phyloP scores from a whole-genome alignment of 306 rosid species.

The Nissolia schottii region DNA sequence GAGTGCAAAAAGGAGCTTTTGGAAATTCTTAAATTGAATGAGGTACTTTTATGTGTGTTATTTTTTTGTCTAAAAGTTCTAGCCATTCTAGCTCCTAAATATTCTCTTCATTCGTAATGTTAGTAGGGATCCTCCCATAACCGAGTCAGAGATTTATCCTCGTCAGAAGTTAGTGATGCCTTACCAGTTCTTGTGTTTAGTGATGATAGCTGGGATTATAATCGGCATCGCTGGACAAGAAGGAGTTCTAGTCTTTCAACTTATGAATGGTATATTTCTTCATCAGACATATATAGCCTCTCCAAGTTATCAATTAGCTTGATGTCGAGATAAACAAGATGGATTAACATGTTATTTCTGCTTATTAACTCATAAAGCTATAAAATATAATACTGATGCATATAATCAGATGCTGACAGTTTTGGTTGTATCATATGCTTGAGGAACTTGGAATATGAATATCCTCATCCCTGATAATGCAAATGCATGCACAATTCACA shows the following conservation, averaged over 20 bases:
- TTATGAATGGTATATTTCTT: conserved; percentile 64
- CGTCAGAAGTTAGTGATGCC: conserved; percentile 29
- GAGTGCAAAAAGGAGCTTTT: conserved; percentile 78
- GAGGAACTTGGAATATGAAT: neutral
- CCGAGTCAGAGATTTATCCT: conserved; percentile 31
- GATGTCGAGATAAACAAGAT: conserved; percentile 1
- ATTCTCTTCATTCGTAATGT: neutral
- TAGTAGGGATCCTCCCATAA: conserved; percentile 42
- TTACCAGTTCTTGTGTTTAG: conserved; percentile 43
- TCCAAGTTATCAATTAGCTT: conserved; percentile 10
- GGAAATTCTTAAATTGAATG: conserved; percentile 38
- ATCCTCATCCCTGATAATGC: neutral
- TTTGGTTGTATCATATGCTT: conserved; percentile 15
- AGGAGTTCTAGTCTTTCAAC: conserved; percentile 64
- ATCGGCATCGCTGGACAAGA: conserved; percentile 66
- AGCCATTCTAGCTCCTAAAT: neutral
- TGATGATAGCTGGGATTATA: conserved; percentile 75
- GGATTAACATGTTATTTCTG: conserved; percentile 11
- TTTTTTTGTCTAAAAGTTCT: neutral
- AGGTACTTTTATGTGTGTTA: conserved; percentile 33
- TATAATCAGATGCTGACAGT: neutral
- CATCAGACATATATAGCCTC: neutral
- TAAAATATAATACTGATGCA: neutral
- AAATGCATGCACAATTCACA: conserved; percentile 5
- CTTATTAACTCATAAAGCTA: neutral